Evolutionary conservation across 352 stramenopile genomes (phyloP).

Genomic region (Pythium scleroteichum): DNA sequence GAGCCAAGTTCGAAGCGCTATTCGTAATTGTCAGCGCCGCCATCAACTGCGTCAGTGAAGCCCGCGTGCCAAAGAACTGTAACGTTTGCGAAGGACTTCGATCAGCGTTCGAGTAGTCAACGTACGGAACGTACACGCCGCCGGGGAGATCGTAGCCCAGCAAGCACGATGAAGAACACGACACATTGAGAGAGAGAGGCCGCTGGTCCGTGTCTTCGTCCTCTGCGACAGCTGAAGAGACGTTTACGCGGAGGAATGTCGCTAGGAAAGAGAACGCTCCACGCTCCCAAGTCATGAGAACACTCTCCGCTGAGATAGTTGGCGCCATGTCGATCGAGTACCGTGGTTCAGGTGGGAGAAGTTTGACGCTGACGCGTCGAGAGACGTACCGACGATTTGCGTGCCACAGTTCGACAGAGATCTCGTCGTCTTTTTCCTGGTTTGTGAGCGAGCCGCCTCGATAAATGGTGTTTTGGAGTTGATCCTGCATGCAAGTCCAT

Average conservation of each 20-base stretch:
- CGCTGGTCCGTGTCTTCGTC: background rate
- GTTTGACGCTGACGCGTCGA: background rate
- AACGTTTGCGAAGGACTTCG: background rate
- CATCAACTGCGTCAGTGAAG: conserved; percentile 6
- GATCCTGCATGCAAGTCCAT: background rate
- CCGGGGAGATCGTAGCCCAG: conserved; percentile 1
- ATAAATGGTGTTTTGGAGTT: background rate
- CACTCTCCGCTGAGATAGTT: background rate
- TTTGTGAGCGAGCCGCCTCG: background rate
- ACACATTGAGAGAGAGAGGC: conserved; percentile 8
- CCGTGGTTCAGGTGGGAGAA: conserved; percentile 5
- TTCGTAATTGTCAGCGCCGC: conserved; percentile 4
- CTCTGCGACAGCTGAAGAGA: background rate
- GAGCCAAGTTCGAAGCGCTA: background rate
- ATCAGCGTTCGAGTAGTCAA: conserved; percentile 5
- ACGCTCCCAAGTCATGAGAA: background rate
- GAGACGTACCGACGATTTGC: background rate
- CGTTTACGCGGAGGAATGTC: background rate
- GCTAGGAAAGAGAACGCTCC: background rate
- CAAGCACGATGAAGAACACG: conserved; percentile 17
- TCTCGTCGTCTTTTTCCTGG: background rate
- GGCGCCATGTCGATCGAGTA: conserved; percentile 1
- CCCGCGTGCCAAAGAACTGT: conserved; percentile 17
- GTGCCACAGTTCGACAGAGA: conserved; percentile 14
- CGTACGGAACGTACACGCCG: conserved; percentile 2